A percentile compares a stretch with the other conserved stretches of the same genome.
Evolutionary conservation across 306 rosid genomes (phyloP).

Genomic region (Inga laurina): DNA sequence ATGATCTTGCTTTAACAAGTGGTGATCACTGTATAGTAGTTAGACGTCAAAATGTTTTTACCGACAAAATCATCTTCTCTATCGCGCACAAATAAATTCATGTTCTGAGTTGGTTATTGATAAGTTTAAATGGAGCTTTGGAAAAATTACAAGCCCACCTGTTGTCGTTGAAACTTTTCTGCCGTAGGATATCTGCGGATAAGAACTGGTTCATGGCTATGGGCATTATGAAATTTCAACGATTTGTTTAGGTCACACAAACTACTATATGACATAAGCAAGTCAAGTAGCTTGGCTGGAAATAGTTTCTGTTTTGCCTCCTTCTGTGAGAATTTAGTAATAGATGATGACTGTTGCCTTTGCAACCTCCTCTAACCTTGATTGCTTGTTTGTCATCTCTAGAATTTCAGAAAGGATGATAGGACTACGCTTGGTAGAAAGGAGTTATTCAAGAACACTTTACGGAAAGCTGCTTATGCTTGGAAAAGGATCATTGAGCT

Average conservation of each 20-base stretch:
- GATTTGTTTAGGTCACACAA: constrained; percentile 12
- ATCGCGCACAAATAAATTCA: neutral
- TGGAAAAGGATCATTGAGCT: constrained; percentile 92
- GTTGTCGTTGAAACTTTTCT: neutral
- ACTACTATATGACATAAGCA: neutral
- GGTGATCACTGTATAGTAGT: neutral
- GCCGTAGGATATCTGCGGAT: neutral
- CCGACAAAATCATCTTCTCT: constrained; percentile 3
- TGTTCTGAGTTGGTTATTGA: neutral
- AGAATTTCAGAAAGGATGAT: constrained; percentile 86
- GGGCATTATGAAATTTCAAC: neutral
- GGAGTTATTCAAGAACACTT: constrained; percentile 79
- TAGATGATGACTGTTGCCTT: constrained; percentile 14
- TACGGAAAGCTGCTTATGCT: constrained; percentile 79
- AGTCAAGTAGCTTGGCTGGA: neutral
- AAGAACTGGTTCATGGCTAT: constrained; percentile 8
- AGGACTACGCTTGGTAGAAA: constrained; percentile 75
- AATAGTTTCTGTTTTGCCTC: neutral
- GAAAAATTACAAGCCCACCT: neutral
- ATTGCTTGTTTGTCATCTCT: constrained; percentile 18
- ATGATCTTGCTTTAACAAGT: neutral
- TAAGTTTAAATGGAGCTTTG: neutral
- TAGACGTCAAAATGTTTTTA: neutral
- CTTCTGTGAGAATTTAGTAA: neutral
- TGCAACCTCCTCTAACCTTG: constrained; percentile 16